phyloP scores from a whole-genome alignment of 345 rosid genomes.

The Linum tenue region DNA sequence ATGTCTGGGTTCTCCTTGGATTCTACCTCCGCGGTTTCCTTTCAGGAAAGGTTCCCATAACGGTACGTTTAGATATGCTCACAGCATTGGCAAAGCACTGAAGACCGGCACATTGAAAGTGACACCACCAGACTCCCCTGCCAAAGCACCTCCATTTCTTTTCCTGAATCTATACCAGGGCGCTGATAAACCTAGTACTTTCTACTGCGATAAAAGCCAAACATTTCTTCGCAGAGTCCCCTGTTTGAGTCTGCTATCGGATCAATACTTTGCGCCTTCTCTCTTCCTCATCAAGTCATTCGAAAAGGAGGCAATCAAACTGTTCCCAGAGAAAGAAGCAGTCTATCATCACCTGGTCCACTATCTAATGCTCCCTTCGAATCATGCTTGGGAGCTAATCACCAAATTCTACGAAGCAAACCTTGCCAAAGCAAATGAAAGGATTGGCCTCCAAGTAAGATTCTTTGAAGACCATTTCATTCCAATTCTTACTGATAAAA shows the following conservation, averaged over 20 bases:
- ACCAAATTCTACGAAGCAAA: slow-evolving; percentile 9
- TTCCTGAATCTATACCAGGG: slow-evolving; percentile 3
- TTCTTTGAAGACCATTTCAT: too few species aligned
- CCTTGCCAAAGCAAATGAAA: slow-evolving; percentile 10
- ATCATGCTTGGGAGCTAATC: slow-evolving; percentile 17
- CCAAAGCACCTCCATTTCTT: background rate
- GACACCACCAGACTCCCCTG: background rate
- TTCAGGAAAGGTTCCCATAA: background rate
- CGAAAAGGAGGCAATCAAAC: slow-evolving; percentile 1
- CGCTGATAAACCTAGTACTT: background rate
- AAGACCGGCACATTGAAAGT: slow-evolving; percentile 1
- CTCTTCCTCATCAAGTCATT: slow-evolving; percentile 11
- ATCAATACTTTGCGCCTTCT: slow-evolving; percentile 13
- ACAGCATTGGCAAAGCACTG: slow-evolving; percentile 9
- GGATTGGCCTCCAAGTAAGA: slow-evolving; percentile 14
- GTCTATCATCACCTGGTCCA: slow-evolving; percentile 15
- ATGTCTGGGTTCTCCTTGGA: slow-evolving; percentile 12
- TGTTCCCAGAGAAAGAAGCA: slow-evolving; percentile 18
- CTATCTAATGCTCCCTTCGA: slow-evolving; percentile 15
- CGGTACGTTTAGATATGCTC: background rate
- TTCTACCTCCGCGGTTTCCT: slow-evolving; percentile 8
- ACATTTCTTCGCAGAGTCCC: slow-evolving; percentile 6
- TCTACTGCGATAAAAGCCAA: slow-evolving; percentile 10
- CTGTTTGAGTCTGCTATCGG: slow-evolving; percentile 12
- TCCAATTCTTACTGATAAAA: too few species aligned